Evolutionary conservation across 1,284 basidiomycete species (phyloP), one percentile per base, ranked within the genome.

Genomic region (Pyrrhoderma lamaoense): DNA sequence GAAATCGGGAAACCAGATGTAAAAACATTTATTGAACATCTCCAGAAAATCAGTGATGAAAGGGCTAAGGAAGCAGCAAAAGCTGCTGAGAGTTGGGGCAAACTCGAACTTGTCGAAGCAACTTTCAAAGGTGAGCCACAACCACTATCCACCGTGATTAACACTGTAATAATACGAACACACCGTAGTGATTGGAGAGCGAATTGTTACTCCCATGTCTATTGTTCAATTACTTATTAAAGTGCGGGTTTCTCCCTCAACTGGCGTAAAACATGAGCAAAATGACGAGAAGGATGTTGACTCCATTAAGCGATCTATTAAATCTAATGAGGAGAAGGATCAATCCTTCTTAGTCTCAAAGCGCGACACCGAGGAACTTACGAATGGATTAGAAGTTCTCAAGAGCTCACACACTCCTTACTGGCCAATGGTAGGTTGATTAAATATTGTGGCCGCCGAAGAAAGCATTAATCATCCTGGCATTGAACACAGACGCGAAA

Each of bases 221-320:
- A 89, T 98, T 58, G 90, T 97, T 27, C 85, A 86, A 61, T 80
- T 98, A 51, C 75, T 90, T 19, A 78, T 94, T 66, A 94, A 95
- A 66, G 70, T 92, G 14, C 81, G 88, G 2, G 59, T 93, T 23
- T 67, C 73, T 3, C 82, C 82, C 3, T 78, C 80, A 2, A 61
- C 54, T 16, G 40, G 8, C 13, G 55, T 52, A 14, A 54, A 57
- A 16, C 36, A 54, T 13, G 56, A 61, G 19, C 57, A 61, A 21
- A 66, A 67, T 22, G 55, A 62, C 49, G 67, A 72, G 39, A 58
- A 72, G 13, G 70, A 69, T 31, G 72, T 71, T 5, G 80, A 82
- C 46, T 72, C 76, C 48, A 74, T 73, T 49, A 76, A 76, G 48
- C 68, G 70, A 44, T 66, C 72, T 31, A 65, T 71, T 18, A 73